Conservation (phyloP, 1,284 basidiomycete species). For the Malassezia slooffiae region DNA sequence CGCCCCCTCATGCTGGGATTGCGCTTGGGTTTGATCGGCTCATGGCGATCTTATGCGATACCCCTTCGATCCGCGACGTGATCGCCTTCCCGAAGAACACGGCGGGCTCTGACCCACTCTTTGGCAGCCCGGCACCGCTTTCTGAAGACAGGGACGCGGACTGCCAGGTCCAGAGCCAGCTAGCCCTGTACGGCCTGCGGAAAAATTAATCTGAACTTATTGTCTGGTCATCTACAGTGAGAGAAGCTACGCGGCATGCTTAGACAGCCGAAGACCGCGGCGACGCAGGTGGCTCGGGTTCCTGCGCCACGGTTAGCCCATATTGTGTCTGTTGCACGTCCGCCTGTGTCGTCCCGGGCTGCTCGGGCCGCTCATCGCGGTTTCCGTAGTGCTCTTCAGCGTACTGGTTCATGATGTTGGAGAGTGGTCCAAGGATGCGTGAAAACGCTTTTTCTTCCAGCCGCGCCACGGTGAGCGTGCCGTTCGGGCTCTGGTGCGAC, state of each 20-base stretch:
- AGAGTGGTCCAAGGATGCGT: constrained; percentile 75
- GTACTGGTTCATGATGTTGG: constrained; percentile 75
- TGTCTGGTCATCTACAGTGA: too few relatives aligned
- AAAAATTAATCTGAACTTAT: too few relatives aligned
- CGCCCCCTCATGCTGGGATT: constrained; percentile 90
- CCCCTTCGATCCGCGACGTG: constrained; percentile 77
- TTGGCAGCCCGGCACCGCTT: constrained; percentile 66
- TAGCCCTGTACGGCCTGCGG: too few relatives aligned
- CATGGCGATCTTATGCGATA: constrained; percentile 74
- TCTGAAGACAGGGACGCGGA: too few relatives aligned
- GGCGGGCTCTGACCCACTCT: constrained; percentile 71
- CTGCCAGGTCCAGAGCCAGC: too few relatives aligned
- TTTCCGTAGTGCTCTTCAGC: constrained; percentile 50
- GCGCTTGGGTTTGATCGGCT: constrained; percentile 75
- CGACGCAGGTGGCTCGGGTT: too few relatives aligned
- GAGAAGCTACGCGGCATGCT: too few relatives aligned
- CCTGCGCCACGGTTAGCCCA: too few relatives aligned
- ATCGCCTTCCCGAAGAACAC: constrained; percentile 90
- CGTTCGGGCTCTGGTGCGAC: constrained; percentile 43
- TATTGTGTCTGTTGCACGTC: too few relatives aligned
- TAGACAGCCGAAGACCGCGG: too few relatives aligned
- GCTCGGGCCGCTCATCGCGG: too few relatives aligned
- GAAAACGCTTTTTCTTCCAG: constrained; percentile 90
- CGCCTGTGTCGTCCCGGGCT: too few relatives aligned
- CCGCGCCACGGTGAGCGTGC: constrained; percentile 59